Conservation (phyloP, 2,329 filamentous ascomycete genomes). For the Aschersonia sp. region DNA sequence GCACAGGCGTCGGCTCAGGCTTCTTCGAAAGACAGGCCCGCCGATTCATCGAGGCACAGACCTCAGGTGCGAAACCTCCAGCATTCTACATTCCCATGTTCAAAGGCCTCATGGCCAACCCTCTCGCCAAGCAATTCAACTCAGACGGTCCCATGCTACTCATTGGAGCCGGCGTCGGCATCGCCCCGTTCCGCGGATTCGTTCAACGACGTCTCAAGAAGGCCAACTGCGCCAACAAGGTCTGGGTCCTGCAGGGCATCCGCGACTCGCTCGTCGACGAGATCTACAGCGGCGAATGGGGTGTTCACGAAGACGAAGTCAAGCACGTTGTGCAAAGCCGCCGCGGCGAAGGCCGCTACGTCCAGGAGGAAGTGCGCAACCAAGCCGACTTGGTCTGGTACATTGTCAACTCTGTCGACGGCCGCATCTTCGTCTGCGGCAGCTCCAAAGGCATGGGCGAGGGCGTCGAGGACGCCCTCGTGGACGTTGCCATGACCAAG, state of each 20-base stretch:
- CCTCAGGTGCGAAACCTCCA: slow-evolving; percentile 36
- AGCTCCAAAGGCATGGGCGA: slow-evolving; percentile 96
- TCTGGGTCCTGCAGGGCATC: slow-evolving; percentile 89
- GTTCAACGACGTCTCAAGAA: slow-evolving; percentile 88
- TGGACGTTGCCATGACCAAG: slow-evolving; percentile 87
- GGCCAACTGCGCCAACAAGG: slow-evolving; percentile 93
- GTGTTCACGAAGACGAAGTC: slow-evolving; percentile 77
- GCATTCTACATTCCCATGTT: slow-evolving; percentile 88
- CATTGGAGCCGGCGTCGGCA: slow-evolving; percentile 90
- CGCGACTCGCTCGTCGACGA: slow-evolving; percentile 93
- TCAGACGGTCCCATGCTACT: slow-evolving; percentile 94
- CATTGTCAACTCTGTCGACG: slow-evolving; percentile 91
- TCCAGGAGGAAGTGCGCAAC: slow-evolving; percentile 84
- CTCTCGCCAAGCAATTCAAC: slow-evolving; percentile 80
- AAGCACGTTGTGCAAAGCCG: slow-evolving; percentile 70
- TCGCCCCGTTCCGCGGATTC: slow-evolving; percentile 95
- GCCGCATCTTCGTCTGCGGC: slow-evolving; percentile 90
- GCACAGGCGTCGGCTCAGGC: slow-evolving; percentile 81
- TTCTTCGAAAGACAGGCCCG: slow-evolving; percentile 81
- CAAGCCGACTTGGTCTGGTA: slow-evolving; percentile 98
- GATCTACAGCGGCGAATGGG: slow-evolving; percentile 93
- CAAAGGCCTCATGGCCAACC: slow-evolving; percentile 95
- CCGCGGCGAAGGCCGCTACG: slow-evolving; percentile 70
- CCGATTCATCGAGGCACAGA: slow-evolving; percentile 54
- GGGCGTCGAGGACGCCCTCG: slow-evolving; percentile 74